Evolutionary conservation across 2,329 filamentous ascomycete genomes (phyloP).

Genomic region (Neopestalotiopsis sp.): DNA sequence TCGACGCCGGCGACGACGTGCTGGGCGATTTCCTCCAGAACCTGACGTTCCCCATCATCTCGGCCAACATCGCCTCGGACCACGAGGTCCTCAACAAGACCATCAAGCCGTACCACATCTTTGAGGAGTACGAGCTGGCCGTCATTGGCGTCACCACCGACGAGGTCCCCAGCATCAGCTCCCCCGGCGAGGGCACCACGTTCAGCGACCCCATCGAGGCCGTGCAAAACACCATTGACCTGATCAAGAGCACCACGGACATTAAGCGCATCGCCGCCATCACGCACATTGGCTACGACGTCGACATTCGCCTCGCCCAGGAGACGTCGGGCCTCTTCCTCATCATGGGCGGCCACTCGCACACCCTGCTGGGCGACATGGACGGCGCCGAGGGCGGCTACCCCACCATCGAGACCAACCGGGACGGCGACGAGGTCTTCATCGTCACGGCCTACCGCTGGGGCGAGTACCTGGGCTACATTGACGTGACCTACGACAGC

Average conservation of each 20-base stretch:
- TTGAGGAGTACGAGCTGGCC: slow-evolving; percentile 64
- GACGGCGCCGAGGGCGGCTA: slow-evolving; percentile 64
- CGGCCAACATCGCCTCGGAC: slow-evolving; percentile 67
- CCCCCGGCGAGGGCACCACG: slow-evolving; percentile 60
- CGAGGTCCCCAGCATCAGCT: slow-evolving; percentile 63
- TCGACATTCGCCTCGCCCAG: slow-evolving; percentile 65
- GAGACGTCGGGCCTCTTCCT: slow-evolving; percentile 69
- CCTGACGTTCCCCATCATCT: slow-evolving; percentile 68
- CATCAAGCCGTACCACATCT: slow-evolving; percentile 71
- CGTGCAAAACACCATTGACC: slow-evolving; percentile 66
- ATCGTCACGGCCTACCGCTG: slow-evolving; percentile 72
- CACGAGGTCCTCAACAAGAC: slow-evolving; percentile 64
- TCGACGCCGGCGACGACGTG: slow-evolving; percentile 67
- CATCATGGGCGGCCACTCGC: slow-evolving; percentile 56
- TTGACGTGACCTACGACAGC: slow-evolving; percentile 67
- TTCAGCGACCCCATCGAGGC: slow-evolving; percentile 64
- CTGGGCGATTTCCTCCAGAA: slow-evolving; percentile 67
- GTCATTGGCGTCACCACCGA: slow-evolving; percentile 70
- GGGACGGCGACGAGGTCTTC: slow-evolving; percentile 70
- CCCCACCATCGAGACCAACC: slow-evolving; percentile 66
- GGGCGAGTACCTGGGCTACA: slow-evolving; percentile 73
- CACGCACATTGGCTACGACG: slow-evolving; percentile 71
- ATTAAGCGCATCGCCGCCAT: slow-evolving; percentile 70
- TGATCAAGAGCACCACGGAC: slow-evolving; percentile 65
- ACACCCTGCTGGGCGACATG: slow-evolving; percentile 63